Evolutionary conservation across 768 basidiomycete genomes (phyloP), one percentile per base, ranked within the genome.

Genomic region (Collybia mongolica): DNA sequence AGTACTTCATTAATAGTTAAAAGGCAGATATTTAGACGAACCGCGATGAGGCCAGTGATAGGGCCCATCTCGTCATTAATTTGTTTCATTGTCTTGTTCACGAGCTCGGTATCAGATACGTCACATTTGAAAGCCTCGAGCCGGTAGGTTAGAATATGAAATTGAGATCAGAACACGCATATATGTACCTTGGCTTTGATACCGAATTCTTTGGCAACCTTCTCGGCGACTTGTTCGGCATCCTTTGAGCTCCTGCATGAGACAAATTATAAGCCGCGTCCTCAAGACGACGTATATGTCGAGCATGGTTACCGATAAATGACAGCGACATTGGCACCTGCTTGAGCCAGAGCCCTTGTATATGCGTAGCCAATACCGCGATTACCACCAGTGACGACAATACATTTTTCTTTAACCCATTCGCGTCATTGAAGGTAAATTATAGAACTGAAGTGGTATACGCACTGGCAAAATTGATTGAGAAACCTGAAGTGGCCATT

Each of bases 331-430:
- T 76, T 76, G 0, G 74, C 76, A 22, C 81, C 81, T 0, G 83
- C 77, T 39, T 71, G 58, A 17, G 82, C 82, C 29, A 82, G 68
- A 1, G 82, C 81, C 32, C 69, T 65, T 20, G 77, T 76, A 47
- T 75, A 79, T 1, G 78, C 82, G 24, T 65, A 70, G 1, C 86
- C 85, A 41, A 86, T 84, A 8, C 84, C 84, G 38, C 78, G 69
- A 56, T 79, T 82, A 1, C 82, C 82, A 2, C 84, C 84, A 0
- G 85, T 85, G 40, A 86, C 73, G 26, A 86, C 73, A 48, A 79
- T 65, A 41, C 74, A 75, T 61, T 79, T 72, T 7, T 62, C 75
- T 75, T 47, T n/a, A 26, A 36, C 24, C 35, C 28, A 9, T 5
- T 3, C 36, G n/a, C 37, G 32, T 47, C 4, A 8, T 7, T 22